A percentile compares a stretch with the other conserved stretches of the same genome.
Conservation (phyloP, 1,284 basidiomycete genomes). For the Wolfiporia cocos region DNA sequence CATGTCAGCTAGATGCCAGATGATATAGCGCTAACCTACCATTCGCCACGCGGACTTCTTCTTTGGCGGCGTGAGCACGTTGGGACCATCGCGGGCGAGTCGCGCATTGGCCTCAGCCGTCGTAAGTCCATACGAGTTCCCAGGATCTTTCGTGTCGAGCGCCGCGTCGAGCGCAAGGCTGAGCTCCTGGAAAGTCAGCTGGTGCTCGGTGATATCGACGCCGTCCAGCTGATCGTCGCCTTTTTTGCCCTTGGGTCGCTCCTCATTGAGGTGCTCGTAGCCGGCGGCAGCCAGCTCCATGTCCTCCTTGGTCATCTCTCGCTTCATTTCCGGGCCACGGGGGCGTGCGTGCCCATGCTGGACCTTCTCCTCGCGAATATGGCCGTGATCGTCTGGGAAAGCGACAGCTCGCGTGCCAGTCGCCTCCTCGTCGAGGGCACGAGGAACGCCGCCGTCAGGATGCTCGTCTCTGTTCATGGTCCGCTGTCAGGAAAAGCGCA, state of each 20-base stretch:
- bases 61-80: constrained; percentile 61
- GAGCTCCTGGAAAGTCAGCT: constrained; percentile 36
- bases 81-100: constrained; percentile 48
- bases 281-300: constrained; percentile 61
- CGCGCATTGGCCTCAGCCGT: constrained; percentile 46
- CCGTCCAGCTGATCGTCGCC: constrained; percentile 27
- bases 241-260: constrained; percentile 33
- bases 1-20: constrained; percentile 6
- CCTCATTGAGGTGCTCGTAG: constrained; percentile 52
- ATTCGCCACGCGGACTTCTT: constrained; percentile 60
- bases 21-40: constrained; percentile 28
- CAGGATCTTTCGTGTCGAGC: constrained; percentile 49
- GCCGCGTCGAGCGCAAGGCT: constrained; percentile 38
- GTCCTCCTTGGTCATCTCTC: constrained; percentile 61
- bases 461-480: constrained; percentile 14
- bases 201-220: constrained; percentile 54
- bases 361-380: constrained; percentile 36
- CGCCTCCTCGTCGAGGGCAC: constrained; percentile 16
- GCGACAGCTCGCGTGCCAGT: constrained; percentile 32
- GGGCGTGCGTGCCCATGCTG: constrained; percentile 30
- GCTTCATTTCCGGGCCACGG: constrained; percentile 51
- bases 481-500: too few relatives aligned
- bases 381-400: constrained; percentile 38
- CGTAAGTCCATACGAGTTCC: constrained; percentile 44
- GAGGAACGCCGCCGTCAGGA: constrained; percentile 12